Evolutionary conservation across 2,329 filamentous ascomycete species (phyloP).

Genomic region (Cercospora zeae-maydis): DNA sequence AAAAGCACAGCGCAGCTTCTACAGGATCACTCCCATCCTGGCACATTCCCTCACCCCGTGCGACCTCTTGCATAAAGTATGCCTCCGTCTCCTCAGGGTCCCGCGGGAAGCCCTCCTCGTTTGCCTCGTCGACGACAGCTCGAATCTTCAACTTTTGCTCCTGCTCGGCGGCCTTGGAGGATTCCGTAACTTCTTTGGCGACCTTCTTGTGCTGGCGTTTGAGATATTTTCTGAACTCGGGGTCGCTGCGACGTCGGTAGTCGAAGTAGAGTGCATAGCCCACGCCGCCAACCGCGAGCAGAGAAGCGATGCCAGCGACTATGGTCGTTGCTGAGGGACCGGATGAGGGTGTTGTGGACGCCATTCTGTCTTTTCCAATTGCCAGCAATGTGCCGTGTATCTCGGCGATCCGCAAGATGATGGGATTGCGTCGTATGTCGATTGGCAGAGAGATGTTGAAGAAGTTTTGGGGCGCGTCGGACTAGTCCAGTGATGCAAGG

Average conservation of each 20-base stretch:
- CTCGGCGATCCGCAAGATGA: not conserved
- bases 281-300: constrained; percentile 56
- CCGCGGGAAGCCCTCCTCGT: constrained; percentile 85
- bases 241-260: constrained; percentile 61
- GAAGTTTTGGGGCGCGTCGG: constrained; percentile 9
- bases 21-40: constrained; percentile 73
- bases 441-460: not conserved
- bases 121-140: constrained; percentile 71
- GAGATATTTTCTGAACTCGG: constrained; percentile 59
- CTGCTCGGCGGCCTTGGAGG: constrained; percentile 62
- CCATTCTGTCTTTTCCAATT: constrained; percentile 28
- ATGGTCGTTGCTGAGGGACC: constrained; percentile 55
- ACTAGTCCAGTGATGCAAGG: constrained; percentile 1
- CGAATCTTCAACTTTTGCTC: constrained; percentile 72
- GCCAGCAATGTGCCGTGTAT: not conserved
- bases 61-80: constrained; percentile 96
- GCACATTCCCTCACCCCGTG: constrained; percentile 78
- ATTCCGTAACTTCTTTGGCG: constrained; percentile 67
- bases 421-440: not conserved
- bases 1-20: constrained; percentile 91
- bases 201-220: constrained; percentile 73
- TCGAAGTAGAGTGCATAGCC: constrained; percentile 67
- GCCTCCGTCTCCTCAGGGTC: constrained; percentile 90
- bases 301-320: constrained; percentile 56
- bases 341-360: constrained; percentile 35